Conservation (phyloP, 2,329 filamentous ascomycete genomes). For the Hymenoscyphus fraxineus region DNA sequence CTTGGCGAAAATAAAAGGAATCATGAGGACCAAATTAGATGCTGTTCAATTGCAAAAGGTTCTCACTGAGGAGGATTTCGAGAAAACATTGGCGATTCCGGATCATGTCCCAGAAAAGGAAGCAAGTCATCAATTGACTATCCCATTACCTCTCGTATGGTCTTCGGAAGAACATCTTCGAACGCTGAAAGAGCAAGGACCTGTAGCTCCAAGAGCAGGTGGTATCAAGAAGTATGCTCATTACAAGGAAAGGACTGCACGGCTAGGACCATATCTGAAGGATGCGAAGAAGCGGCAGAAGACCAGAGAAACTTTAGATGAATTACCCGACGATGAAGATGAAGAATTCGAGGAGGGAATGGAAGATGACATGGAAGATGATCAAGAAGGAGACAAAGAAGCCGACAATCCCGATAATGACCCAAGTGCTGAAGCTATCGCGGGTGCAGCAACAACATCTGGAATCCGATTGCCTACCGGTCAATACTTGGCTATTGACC, state of each 20-base stretch:
- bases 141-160: conserved; percentile 3
- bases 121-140: neutral
- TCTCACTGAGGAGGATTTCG: conserved; percentile 47
- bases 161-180: neutral
- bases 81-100: conserved; percentile 39
- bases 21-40: conserved; percentile 84
- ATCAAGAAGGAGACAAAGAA: neutral
- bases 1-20: conserved; percentile 76
- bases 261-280: neutral
- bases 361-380: too few relatives aligned
- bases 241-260: neutral
- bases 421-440: neutral
- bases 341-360: too few relatives aligned
- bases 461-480: neutral
- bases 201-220: neutral
- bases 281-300: neutral
- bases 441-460: too few relatives aligned
- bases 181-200: neutral
- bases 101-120: conserved; percentile 28
- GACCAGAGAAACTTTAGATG: neutral
- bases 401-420: neutral
- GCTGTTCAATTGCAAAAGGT: conserved; percentile 56
- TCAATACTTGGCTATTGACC: neutral
- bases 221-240: neutral
- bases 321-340: too few relatives aligned